Conservation (phyloP, 2,329 filamentous ascomycete genomes). For the Sclerotinia sclerotiorum region DNA sequence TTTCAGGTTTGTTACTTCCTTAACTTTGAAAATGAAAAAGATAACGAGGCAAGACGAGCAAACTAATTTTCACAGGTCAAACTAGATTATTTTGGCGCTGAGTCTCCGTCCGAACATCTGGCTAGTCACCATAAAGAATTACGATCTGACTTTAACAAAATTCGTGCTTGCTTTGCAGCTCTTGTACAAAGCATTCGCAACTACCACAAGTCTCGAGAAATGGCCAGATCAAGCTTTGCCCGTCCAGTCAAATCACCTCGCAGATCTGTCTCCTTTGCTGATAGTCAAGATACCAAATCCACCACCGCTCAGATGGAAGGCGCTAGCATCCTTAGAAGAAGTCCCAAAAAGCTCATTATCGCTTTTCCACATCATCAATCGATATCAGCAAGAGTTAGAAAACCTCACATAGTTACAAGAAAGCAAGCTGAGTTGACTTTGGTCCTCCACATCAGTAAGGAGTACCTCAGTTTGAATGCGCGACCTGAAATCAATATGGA, state of each 20-base stretch:
- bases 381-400: not conserved
- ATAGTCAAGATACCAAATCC: not conserved
- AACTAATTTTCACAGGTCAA: not conserved
- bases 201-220: not conserved
- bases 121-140: not conserved
- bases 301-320: not conserved
- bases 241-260: not conserved
- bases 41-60: not conserved
- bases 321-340: not conserved
- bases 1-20: conserved; percentile 7
- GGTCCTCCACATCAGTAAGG: not conserved
- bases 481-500: not conserved
- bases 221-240: not conserved
- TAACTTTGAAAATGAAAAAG: not conserved
- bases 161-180: not conserved
- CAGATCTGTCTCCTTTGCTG: not conserved
- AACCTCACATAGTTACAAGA: not conserved
- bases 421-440: not conserved
- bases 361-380: not conserved
- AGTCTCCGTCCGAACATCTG: not conserved
- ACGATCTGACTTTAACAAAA: not conserved
- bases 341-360: not conserved
- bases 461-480: not conserved
- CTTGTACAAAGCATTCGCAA: not conserved
- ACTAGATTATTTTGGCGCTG: not conserved